Percentiles rank a stretch among this genome's conserved stretches.
phyloP scores from a whole-genome alignment of 73 alveolate species.

The Paramecium sonneborni region DNA sequence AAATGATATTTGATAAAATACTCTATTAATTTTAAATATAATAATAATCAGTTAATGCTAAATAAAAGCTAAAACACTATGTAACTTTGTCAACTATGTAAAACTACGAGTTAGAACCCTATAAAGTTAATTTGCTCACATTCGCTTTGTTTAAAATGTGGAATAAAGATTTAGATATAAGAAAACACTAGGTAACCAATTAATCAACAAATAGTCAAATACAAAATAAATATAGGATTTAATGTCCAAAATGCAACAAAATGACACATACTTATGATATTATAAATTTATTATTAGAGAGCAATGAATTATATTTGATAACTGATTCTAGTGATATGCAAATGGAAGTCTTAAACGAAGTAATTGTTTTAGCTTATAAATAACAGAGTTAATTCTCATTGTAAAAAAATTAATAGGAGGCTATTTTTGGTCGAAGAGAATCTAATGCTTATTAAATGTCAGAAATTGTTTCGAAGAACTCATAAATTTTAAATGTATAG shows the following conservation, averaged over 20 bases:
- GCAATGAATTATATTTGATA: slow-evolving; percentile 15
- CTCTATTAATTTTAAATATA: background rate
- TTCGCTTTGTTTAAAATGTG: slow-evolving; percentile 34
- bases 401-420: background rate
- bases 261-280: slow-evolving; percentile 46
- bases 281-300: background rate
- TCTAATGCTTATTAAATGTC: background rate
- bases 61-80: slow-evolving; percentile 14
- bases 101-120: background rate
- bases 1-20: background rate
- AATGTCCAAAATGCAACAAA: slow-evolving; percentile 35
- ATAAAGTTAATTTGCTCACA: slow-evolving; percentile 28
- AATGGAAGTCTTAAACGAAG: slow-evolving; percentile 23
- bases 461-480: background rate
- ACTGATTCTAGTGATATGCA: slow-evolving; percentile 57
- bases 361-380: background rate
- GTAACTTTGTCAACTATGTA: slow-evolving; percentile 6
- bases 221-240: slow-evolving; percentile 25
- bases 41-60: slow-evolving; percentile 56
- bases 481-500: background rate
- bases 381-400: background rate
- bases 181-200: slow-evolving; percentile 14
- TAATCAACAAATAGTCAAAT: background rate
- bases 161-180: background rate
- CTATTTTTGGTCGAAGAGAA: slow-evolving; percentile 23